Percentiles rank a stretch among this genome's conserved stretches.
Conservation (phyloP, 2,329 filamentous ascomycete genomes). For the Hirsutella rhossiliensis region DNA sequence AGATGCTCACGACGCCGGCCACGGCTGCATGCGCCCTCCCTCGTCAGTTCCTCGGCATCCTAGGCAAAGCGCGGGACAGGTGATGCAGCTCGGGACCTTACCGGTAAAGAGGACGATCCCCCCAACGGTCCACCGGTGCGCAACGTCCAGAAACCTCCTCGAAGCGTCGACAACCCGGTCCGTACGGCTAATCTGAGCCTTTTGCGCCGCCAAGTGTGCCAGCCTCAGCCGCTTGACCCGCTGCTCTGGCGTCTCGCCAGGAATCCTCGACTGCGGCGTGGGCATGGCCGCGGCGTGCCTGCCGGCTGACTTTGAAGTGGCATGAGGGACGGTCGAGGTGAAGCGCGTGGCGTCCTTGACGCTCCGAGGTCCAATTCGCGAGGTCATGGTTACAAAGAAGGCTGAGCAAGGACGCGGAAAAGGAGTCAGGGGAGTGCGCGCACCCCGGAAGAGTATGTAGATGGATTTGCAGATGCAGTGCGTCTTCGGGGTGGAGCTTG, state of each 20-base stretch:
- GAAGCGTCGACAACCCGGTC: constrained; percentile 37
- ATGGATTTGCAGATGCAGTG: neutral
- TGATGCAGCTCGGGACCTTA: too few relatives aligned
- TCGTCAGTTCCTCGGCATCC: neutral
- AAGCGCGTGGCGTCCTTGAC: constrained; percentile 71
- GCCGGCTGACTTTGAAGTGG: constrained; percentile 45
- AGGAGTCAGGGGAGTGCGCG: neutral
- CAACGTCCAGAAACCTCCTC: constrained; percentile 40
- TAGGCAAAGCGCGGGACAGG: too few relatives aligned
- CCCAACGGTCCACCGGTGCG: constrained; percentile 42
- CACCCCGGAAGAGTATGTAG: constrained; percentile 1
- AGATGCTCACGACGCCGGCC: constrained; percentile 42
- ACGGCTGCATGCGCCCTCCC: constrained; percentile 25
- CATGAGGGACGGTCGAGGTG: constrained; percentile 44
- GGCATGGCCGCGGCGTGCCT: constrained; percentile 18
- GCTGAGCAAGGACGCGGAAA: neutral
- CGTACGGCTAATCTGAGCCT: constrained; percentile 40
- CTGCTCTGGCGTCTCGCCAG: constrained; percentile 54
- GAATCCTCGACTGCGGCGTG: constrained; percentile 16
- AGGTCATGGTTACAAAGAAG: constrained; percentile 20
- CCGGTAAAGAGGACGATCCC: constrained; percentile 45
- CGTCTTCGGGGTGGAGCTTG: constrained; percentile 11
- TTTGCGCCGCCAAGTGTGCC: constrained; percentile 54
- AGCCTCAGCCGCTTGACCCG: constrained; percentile 57
- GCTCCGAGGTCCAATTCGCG: constrained; percentile 46